Conservation (phyloP, 768 basidiomycete species). For the Sporobolomyces phaffii region DNA sequence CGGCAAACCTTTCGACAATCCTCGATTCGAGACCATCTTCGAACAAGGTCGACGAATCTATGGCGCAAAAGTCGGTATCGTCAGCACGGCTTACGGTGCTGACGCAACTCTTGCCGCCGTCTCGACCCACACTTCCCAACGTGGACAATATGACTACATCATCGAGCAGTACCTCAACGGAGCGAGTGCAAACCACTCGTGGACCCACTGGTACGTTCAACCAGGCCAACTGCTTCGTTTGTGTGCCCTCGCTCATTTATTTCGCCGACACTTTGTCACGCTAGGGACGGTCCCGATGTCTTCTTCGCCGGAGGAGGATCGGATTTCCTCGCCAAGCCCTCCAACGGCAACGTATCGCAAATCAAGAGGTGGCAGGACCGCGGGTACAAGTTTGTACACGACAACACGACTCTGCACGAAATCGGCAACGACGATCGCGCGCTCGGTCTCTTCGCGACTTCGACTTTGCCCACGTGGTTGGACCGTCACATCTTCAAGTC, state of each 20-base stretch:
- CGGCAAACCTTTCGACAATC: conserved; percentile 43
- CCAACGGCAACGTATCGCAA: conserved; percentile 41
- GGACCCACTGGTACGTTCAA: conserved; percentile 45
- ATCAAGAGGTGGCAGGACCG: conserved; percentile 33
- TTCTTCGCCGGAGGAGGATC: conserved; percentile 38
- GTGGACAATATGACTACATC: conserved; percentile 45
- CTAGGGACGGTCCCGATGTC: conserved; percentile 15
- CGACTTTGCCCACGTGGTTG: conserved; percentile 48
- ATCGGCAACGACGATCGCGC: conserved; percentile 43
- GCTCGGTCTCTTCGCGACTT: conserved; percentile 46
- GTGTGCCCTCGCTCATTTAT: neutral
- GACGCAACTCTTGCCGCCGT: conserved; percentile 48
- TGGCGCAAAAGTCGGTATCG: conserved; percentile 47
- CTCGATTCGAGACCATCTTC: conserved; percentile 47
- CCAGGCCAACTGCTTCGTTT: too few relatives aligned
- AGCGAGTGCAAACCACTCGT: conserved; percentile 45
- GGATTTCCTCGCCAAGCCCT: conserved; percentile 28
- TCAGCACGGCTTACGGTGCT: conserved; percentile 48
- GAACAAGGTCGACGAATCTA: conserved; percentile 45
- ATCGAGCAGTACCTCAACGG: conserved; percentile 46
- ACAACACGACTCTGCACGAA: conserved; percentile 45
- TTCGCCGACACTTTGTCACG: neutral
- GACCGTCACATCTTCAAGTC: conserved; percentile 47
- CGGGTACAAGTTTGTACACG: conserved; percentile 45
- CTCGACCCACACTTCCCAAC: conserved; percentile 40